phyloP scores from a whole-genome alignment of 345 rosid genomes.

The Citrus cavaleriei region DNA sequence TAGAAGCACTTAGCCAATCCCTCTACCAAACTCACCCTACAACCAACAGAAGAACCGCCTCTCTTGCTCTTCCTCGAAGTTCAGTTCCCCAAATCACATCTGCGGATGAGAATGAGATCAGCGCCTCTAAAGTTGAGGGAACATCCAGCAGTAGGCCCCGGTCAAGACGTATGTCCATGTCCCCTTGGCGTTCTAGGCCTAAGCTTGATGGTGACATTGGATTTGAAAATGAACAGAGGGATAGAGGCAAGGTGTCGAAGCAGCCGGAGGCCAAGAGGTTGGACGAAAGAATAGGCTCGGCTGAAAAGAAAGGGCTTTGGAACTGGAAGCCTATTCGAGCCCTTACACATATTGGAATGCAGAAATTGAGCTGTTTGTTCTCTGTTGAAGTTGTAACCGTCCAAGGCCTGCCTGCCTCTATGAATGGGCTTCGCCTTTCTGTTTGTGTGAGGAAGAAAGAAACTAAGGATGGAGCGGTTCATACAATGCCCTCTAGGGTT shows the following conservation, averaged over 20 bases:
- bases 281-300: conserved; percentile 28
- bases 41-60: conserved; percentile 51
- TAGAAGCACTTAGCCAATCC: conserved; percentile 73
- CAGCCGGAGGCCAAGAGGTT: conserved; percentile 21
- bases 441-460: conserved; percentile 87
- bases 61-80: conserved; percentile 76
- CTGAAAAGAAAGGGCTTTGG: conserved; percentile 79
- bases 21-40: conserved; percentile 65
- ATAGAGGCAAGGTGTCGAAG: conserved; percentile 1
- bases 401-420: conserved; percentile 82
- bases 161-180: conserved; percentile 74
- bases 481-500: conserved; percentile 90
- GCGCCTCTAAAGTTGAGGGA: conserved; percentile 22
- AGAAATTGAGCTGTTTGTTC: conserved; percentile 78
- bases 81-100: conserved; percentile 41
- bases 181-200: conserved; percentile 85
- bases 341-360: conserved; percentile 76
- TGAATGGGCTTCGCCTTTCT: conserved; percentile 91
- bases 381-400: conserved; percentile 83
- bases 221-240: conserved; percentile 31
- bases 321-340: conserved; percentile 93
- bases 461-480: conserved; percentile 74
- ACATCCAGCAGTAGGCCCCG: conserved; percentile 29
- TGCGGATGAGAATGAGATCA: conserved; percentile 47
- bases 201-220: conserved; percentile 48